Base-by-base conservation (phyloP, 2,329 filamentous ascomycete species). In the Fusarium coicis region DNA sequence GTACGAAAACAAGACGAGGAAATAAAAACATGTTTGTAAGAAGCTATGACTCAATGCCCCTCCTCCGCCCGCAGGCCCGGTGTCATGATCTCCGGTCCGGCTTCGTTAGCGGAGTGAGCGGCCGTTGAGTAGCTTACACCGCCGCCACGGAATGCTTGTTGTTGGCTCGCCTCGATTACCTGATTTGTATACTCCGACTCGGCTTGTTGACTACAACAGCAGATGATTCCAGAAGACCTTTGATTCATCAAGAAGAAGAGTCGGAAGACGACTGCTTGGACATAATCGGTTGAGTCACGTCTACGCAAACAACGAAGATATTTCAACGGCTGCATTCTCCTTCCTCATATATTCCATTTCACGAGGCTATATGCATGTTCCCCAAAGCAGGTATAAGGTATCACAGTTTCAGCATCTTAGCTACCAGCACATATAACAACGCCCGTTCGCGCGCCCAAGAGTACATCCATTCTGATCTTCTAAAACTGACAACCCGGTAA, bases 51-150 rank as follows among this genome's bases (percentile, higher is more conserved):
- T 74, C 67, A 26, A 26, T 26, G 26, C 26, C 26, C 26, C 26
- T 5, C 26, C 26, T 26, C 26, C 26, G 26, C 26, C 26, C 26
- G 4, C 26, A 26, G 26, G 26, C 26, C 26, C 26, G 26, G 26
- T 26, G 26, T 26, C 72, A 73, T 68, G 62, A 64, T 47, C 58
- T 68, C 72, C 74, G 77, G 57, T 62, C 70, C 74, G 75, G 77
- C 66, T 68, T 61, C 54, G 55, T 14, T 14, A 32, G 32, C 32
- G 32, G 32, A 32, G 32, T 6, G 26, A 26, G 26, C 26, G 26
- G 26, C 26, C 26, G 30, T 34, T 59, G 61, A 30, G 26, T 26
- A 26, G 26, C 26, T 26, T 26, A 26, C 26, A 26, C 26, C 63
- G 58, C 50, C 55, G 40, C 50, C n/a, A 32, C 44, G 26, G 28